Conservation (phyloP, 1,284 basidiomycete genomes). For the Meripilus lineatus region DNA sequence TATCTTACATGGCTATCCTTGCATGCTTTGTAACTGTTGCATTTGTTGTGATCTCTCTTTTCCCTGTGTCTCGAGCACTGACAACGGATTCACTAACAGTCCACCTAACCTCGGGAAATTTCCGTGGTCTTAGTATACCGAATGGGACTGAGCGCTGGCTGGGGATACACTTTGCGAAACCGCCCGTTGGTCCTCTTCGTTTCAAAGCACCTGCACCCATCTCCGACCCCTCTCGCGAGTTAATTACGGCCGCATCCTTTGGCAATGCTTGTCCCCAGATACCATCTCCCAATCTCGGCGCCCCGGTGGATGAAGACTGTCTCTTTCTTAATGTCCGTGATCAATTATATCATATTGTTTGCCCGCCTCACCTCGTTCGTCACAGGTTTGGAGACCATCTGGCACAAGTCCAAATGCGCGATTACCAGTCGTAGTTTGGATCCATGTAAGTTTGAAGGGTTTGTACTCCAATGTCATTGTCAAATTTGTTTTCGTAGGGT, state of each 20-base stretch:
- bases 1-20: too few relatives aligned
- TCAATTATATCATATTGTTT: not conserved
- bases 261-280: constrained; percentile 57
- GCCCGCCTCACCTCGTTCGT: not conserved
- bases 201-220: constrained; percentile 59
- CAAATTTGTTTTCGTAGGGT: constrained; percentile 31
- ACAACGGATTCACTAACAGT: constrained; percentile 27
- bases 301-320: constrained; percentile 50
- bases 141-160: constrained; percentile 49
- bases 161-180: constrained; percentile 63
- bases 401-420: constrained; percentile 28
- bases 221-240: constrained; percentile 21
- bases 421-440: constrained; percentile 48
- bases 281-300: constrained; percentile 35
- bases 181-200: constrained; percentile 49
- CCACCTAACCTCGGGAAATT: constrained; percentile 38
- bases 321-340: constrained; percentile 41
- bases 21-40: too few relatives aligned
- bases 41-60: too few relatives aligned
- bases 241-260: constrained; percentile 44
- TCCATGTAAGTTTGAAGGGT: constrained; percentile 36
- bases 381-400: constrained; percentile 39
- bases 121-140: constrained; percentile 36
- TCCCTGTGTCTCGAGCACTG: too few relatives aligned
- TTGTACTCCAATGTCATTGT: not conserved